Evolutionary conservation across 176 grass and related monocot genomes (phyloP).

Genomic region (Lolium perenne): DNA sequence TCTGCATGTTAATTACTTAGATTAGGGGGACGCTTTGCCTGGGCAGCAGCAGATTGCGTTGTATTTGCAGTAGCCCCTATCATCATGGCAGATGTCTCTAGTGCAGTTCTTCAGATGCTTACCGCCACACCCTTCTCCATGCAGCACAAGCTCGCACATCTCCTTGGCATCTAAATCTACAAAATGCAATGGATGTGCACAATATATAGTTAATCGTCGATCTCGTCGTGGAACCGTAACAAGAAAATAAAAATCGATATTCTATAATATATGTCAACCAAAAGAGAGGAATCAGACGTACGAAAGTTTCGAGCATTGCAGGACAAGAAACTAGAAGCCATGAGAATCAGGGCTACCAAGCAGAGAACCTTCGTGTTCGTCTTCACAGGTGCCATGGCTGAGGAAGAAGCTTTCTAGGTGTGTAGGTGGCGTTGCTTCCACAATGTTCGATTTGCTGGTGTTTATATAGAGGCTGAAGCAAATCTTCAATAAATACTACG

Average conservation of each 20-base stretch:
- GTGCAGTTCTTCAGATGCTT: neutral
- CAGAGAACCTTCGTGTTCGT: neutral
- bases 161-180: neutral
- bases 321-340: neutral
- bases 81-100: constrained; percentile 9
- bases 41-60: constrained; percentile 3
- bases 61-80: neutral
- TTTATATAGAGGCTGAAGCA: neutral
- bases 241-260: neutral
- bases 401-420: neutral
- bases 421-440: neutral
- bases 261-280: neutral
- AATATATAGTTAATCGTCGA: neutral
- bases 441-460: neutral
- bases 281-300: neutral
- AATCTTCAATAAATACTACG: neutral
- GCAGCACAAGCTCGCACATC: neutral
- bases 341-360: neutral
- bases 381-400: neutral
- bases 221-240: no score
- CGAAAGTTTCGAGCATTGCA: neutral
- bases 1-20: neutral
- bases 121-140: neutral
- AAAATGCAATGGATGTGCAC: neutral
- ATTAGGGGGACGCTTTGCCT: neutral